phyloP scores from a whole-genome alignment of 2,329 filamentous ascomycete species.

The Cytospora mali region DNA sequence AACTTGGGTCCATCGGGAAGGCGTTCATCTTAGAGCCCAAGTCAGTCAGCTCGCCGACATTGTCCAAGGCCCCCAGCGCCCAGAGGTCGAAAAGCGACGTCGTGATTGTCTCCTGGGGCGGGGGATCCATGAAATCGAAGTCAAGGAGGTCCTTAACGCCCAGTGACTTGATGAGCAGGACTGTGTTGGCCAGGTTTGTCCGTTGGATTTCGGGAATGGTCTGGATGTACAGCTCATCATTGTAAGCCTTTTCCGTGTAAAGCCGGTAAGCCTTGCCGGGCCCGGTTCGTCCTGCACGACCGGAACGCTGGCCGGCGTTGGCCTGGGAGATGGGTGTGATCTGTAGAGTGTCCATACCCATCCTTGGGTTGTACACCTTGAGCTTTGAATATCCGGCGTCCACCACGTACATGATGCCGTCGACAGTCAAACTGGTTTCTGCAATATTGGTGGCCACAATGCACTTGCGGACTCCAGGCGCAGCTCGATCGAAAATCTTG shows the following conservation, averaged over 20 bases:
- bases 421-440: constrained; percentile 95
- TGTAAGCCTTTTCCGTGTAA: constrained; percentile 92
- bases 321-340: constrained; percentile 98
- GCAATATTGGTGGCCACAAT: constrained; percentile 99
- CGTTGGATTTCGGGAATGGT: constrained; percentile 98
- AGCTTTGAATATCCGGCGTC: constrained; percentile 95
- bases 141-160: constrained; percentile 93
- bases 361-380: constrained; percentile 97
- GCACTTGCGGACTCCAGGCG: constrained; percentile 90
- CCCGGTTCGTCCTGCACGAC: constrained; percentile 89
- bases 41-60: constrained; percentile 86
- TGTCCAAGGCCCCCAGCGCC: constrained; percentile 91
- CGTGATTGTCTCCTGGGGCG: constrained; percentile 95
- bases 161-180: constrained; percentile 89
- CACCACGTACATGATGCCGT: constrained; percentile 99
- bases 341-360: constrained; percentile 99
- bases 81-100: constrained; percentile 97
- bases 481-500: constrained; percentile 93
- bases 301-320: constrained; percentile 90
- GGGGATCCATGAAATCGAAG: constrained; percentile 99
- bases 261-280: constrained; percentile 94
- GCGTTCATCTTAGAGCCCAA: constrained; percentile 93
- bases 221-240: constrained; percentile 94
- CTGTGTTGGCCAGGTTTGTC: constrained; percentile 93
- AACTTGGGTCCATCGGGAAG: constrained; percentile 95